Percentiles rank a stretch among this genome's conserved stretches.
Evolutionary conservation across 108 stramenopile species (phyloP).

Genomic region (Asterionellopsis glacialis): DNA sequence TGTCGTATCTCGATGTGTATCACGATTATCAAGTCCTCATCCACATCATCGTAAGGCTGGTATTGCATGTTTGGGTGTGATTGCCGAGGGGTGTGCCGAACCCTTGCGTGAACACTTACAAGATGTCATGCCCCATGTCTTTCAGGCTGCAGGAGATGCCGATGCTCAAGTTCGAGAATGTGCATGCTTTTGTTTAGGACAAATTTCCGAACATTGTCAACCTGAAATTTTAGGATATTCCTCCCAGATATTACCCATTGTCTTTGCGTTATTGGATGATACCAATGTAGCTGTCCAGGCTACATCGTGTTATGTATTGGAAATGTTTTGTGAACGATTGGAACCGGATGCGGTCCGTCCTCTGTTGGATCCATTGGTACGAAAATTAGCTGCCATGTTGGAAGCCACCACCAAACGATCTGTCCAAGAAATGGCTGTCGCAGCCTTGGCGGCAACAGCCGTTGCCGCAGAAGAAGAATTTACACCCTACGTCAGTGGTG

Average conservation of each 20-base stretch:
- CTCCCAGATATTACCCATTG: constrained; percentile 89
- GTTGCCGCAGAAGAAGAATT: constrained; percentile 96
- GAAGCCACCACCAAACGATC: constrained; percentile 85
- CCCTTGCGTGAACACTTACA: constrained; percentile 72
- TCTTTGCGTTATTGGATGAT: constrained; percentile 91
- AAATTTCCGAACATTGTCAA: constrained; percentile 96
- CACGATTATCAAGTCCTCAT: constrained; percentile 66
- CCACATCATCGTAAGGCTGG: constrained; percentile 92
- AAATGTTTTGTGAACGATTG: constrained; percentile 98
- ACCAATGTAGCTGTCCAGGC: constrained; percentile 83
- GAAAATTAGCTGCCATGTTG: constrained; percentile 87
- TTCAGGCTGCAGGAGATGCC: constrained; percentile 74
- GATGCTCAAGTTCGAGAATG: constrained; percentile 92
- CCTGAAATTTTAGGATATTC: constrained; percentile 92
- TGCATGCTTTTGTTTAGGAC: constrained; percentile 96
- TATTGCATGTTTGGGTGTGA: constrained; percentile 92
- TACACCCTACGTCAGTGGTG: constrained; percentile 88
- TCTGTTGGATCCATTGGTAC: constrained; percentile 85
- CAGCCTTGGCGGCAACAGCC: constrained; percentile 94
- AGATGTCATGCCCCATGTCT: constrained; percentile 79
- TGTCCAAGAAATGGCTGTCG: constrained; percentile 97
- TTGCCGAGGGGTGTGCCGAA: constrained; percentile 91
- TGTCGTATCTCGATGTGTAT: constrained; percentile 77
- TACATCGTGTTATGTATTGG: constrained; percentile 95
- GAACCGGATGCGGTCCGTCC: constrained; percentile 92